These are phyloP conservation scores for Botrytis fragariae DNA, from an alignment of 2,329 filamentous ascomycete genomes.

Conservation along the genomic window DNA sequence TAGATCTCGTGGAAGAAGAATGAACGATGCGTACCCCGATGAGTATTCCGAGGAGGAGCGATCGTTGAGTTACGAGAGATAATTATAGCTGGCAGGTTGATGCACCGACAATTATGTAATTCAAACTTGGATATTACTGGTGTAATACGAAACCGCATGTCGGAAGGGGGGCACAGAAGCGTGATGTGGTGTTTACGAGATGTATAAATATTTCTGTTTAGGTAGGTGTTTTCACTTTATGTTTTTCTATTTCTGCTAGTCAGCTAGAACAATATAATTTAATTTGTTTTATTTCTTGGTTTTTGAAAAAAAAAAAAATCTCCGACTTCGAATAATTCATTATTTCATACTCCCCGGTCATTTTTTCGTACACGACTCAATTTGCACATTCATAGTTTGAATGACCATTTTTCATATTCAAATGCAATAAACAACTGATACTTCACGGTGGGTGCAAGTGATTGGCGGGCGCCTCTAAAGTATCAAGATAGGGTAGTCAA, in stretches of 20 bases:
- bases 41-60: conserved; percentile 3
- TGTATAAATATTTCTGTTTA: not conserved
- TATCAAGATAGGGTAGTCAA: not conserved
- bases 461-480: not conserved
- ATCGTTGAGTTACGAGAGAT: conserved; percentile 3
- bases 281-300: not conserved
- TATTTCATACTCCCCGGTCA: not conserved
- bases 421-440: not conserved
- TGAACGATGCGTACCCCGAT: not conserved
- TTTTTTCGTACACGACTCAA: not conserved
- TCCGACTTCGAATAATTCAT: not conserved
- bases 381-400: not conserved
- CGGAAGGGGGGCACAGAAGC: not conserved
- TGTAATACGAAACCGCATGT: not conserved
- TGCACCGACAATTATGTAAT: not conserved
- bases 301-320: too few relatives aligned
- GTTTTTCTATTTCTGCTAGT: conserved; percentile 1
- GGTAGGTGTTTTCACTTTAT: not conserved
- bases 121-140: not conserved
- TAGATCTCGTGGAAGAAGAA: conserved; percentile 12
- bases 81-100: not conserved
- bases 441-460: not conserved
- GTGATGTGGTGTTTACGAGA: not conserved
- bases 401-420: not conserved
- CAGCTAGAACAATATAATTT: conserved; percentile 7